Evolutionary conservation across 495 filamentous ascomycete species (phyloP).

Genomic region (Trichoderma gamsii): DNA sequence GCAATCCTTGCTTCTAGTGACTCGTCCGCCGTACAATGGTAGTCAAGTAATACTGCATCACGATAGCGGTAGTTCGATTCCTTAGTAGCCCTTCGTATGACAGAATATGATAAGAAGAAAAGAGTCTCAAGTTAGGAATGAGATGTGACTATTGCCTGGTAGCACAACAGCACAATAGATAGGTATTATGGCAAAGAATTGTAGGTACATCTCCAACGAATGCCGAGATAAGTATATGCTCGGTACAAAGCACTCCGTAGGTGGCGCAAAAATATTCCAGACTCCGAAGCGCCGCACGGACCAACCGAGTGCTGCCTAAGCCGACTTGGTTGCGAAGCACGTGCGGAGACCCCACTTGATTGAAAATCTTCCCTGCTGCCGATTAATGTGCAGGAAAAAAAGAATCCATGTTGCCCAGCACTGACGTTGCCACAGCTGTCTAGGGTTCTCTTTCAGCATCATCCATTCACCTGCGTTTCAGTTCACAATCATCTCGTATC

Average conservation of each 20-base stretch:
- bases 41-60: neutral
- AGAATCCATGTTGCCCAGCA: neutral
- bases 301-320: neutral
- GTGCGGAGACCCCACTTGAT: slow-evolving; percentile 8
- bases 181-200: too few relatives aligned
- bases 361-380: slow-evolving; percentile 8
- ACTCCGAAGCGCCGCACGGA: neutral
- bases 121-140: neutral
- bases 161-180: too few relatives aligned
- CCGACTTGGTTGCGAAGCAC: slow-evolving; percentile 10
- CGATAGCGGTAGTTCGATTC: neutral
- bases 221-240: neutral
- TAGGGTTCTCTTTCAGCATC: neutral
- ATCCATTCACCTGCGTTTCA: neutral
- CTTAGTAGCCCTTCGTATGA: neutral
- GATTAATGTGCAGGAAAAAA: slow-evolving; percentile 6
- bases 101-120: neutral
- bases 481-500: neutral
- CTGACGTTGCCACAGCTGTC: neutral
- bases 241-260: neutral
- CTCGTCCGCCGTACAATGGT: neutral
- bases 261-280: neutral
- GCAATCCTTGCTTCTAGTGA: too few relatives aligned
- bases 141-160: too few relatives aligned
- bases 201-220: too few relatives aligned